A percentile compares a stretch with the other conserved stretches of the same genome.
These are phyloP conservation scores for Ganoderma multipileum DNA, from an alignment of 1,284 basidiomycete species.

Conservation along the genomic window DNA sequence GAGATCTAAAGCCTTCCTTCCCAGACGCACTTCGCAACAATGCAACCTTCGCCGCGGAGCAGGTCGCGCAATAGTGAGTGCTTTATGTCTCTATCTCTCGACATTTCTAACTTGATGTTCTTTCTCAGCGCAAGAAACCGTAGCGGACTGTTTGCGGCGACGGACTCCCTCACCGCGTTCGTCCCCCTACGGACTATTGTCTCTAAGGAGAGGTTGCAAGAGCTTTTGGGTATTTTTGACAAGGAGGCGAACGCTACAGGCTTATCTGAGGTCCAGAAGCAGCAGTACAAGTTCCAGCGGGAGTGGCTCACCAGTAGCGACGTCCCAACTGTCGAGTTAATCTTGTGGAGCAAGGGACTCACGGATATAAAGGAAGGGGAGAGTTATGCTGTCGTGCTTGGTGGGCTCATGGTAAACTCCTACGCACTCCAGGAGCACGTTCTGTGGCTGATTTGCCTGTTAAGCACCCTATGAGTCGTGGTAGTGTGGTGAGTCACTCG, in stretches of 20 bases:
- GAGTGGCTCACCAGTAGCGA: background rate
- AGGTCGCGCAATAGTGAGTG: slow-evolving; percentile 1
- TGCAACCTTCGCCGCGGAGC: slow-evolving; percentile 5
- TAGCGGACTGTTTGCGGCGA: slow-evolving; percentile 1
- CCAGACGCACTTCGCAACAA: slow-evolving; percentile 9
- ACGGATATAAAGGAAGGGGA: background rate
- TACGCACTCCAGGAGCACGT: no score
- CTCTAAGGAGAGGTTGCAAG: background rate
- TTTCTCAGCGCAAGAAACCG: background rate
- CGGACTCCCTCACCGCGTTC: slow-evolving; percentile 6
- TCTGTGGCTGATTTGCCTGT: background rate
- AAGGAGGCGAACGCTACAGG: background rate
- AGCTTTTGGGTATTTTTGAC: background rate
- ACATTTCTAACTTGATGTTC: background rate
- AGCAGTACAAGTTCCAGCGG: background rate
- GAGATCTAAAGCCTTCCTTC: no score
- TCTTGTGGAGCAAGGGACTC: slow-evolving; percentile 4
- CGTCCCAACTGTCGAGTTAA: slow-evolving; percentile 5
- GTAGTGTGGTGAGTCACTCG: no score
- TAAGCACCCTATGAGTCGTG: slow-evolving; percentile 5
- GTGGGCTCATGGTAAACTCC: no score
- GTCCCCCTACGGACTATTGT: background rate
- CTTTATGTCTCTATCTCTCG: background rate
- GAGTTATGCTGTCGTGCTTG: slow-evolving; percentile 3
- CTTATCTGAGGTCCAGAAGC: background rate